Evolutionary conservation across 371 early-diverging fungal genomes (phyloP), one percentile per base, ranked within the genome.

Genomic region (Mortierella sp.): DNA sequence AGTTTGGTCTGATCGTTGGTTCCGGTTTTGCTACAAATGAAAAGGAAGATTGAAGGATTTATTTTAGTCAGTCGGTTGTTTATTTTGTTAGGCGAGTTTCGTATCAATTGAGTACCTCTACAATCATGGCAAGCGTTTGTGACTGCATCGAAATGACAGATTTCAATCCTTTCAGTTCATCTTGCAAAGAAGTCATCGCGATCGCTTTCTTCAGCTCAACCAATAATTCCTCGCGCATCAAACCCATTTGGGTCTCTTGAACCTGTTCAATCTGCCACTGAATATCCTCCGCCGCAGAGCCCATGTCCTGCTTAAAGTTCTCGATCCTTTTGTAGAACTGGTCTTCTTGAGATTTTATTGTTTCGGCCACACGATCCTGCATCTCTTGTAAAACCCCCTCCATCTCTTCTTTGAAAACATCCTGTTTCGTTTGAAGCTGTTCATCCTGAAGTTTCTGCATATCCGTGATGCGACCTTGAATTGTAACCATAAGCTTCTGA

Each of bases 51-150:
- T 43, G 43, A 28, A 28, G 28, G 28, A 28, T 28, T 28, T 28
- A 28, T 28, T 1, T 28, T 28, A 28, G 28, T 28, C 28, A 28
- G 2, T 2, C 28, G 43, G 1, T 43, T 43, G 2, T 43, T 43
- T 43, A 10, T 43, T 43, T 43, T 43, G 2, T 43, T 43, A 43
- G 2, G 28, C 28, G 28, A 28, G 28, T 28, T 28, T 28, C 28
- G 28, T 2, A 28, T 28, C 28, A 28, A 28, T 28, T 28, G 28
- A 2, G 48, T 63, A 69, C 70, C 50, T 70, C 65, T 1, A 59
- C 10, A n/a, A 70, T 64, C 50, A 59, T 47, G 7, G 70, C 33
- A 15, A 70, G 59, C 47, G 65, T 70, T 36, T 70, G 65, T 8
- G 64, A 47, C 57, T 70, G 70, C 24, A 45, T 47, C 16, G 57